Percentiles rank a stretch among this genome's conserved stretches.
Evolutionary conservation across 768 basidiomycete genomes (phyloP).

Genomic region (Rhodotorula babjevae): DNA sequence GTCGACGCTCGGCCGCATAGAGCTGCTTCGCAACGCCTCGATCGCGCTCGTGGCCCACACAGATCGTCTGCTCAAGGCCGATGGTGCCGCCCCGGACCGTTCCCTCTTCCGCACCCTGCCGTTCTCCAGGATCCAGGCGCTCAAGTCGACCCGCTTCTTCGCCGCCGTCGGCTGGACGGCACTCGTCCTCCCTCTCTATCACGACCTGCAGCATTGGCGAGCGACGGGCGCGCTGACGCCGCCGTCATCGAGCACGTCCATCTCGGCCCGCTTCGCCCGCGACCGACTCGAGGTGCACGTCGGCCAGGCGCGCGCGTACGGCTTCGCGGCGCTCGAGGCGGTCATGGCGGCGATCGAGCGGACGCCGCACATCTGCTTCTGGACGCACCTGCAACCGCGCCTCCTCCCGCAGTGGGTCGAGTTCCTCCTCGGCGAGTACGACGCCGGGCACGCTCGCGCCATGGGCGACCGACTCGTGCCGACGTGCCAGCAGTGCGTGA

Average conservation of each 20-base stretch:
- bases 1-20: neutral
- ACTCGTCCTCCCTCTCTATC: neutral
- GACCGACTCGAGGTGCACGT: neutral
- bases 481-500: too few relatives aligned
- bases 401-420: neutral
- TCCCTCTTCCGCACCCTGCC: neutral
- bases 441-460: too few relatives aligned
- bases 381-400: neutral
- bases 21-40: neutral
- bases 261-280: neutral
- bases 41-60: neutral
- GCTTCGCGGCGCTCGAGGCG: neutral
- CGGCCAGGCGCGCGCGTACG: neutral
- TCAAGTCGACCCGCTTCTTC: neutral
- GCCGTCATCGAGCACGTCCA: neutral
- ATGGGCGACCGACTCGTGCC: too few relatives aligned
- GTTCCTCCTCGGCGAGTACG: neutral
- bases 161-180: neutral
- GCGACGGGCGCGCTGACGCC: too few relatives aligned
- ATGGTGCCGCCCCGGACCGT: neutral
- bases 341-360: neutral
- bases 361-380: neutral
- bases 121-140: neutral
- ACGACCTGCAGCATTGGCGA: neutral
- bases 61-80: neutral